These are phyloP conservation scores for Yamadazyma ubonensis DNA, from an alignment of 805 yeast genomes.

Conservation along the genomic window DNA sequence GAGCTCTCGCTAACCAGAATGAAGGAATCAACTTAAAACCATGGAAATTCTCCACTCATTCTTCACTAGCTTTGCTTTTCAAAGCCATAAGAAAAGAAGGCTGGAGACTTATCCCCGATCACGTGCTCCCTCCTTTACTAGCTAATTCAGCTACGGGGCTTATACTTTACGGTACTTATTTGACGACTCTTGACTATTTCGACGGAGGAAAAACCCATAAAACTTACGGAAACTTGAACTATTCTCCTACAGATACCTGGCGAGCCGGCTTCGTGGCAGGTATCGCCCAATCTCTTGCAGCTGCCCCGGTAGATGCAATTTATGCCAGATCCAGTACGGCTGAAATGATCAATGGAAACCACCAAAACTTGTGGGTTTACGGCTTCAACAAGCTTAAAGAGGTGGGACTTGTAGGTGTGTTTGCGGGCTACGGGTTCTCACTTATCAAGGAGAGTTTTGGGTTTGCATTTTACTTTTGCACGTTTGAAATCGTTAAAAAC, in stretches of 20 bases:
- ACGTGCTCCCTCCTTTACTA: constrained; percentile 79
- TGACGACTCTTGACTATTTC: constrained; percentile 47
- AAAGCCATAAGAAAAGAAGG: constrained; percentile 76
- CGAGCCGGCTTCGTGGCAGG: constrained; percentile 87
- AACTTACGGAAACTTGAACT: constrained; percentile 16
- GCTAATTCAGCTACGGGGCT: constrained; percentile 91
- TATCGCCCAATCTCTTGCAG: constrained; percentile 80
- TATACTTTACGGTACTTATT: constrained; percentile 79
- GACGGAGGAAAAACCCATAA: constrained; percentile 16
- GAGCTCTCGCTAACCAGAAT: constrained; percentile 50
- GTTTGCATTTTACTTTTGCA: constrained; percentile 78
- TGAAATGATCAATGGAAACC: constrained; percentile 65
- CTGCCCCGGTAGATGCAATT: constrained; percentile 92
- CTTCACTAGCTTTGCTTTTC: constrained; percentile 70
- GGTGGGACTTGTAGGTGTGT: constrained; percentile 79
- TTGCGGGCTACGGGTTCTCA: constrained; percentile 84
- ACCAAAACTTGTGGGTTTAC: constrained; percentile 75
- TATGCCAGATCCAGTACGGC: constrained; percentile 76
- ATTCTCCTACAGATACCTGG: constrained; percentile 54
- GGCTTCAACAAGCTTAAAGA: constrained; percentile 66
- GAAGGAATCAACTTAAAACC: constrained; percentile 46
- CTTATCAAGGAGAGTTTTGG: constrained; percentile 77
- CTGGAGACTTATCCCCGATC: constrained; percentile 83
- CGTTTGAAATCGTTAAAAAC: constrained; percentile 78
- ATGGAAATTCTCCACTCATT: constrained; percentile 64